A percentile compares a stretch with the other conserved stretches of the same genome.
Conservation (phyloP, 257 asterid genomes). For the Capsicum baccatum region DNA sequence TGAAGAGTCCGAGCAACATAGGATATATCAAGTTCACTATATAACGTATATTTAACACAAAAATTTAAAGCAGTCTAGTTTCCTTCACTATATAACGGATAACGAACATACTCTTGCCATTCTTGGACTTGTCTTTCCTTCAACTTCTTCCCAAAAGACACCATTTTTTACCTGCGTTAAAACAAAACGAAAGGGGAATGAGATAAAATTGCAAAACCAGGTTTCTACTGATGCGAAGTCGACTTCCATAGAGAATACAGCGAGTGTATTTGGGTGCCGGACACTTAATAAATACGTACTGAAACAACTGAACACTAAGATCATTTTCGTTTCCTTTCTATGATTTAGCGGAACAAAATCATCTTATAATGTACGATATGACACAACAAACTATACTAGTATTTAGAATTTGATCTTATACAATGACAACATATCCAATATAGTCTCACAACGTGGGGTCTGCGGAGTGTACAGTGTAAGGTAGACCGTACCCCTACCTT, state of each 20-base stretch:
- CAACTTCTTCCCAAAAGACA: slow-evolving; percentile 28
- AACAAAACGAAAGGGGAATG: neutral
- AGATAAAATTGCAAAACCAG: neutral
- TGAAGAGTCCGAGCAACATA: too few species aligned
- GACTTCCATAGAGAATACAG: neutral
- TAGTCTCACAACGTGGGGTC: too few species aligned
- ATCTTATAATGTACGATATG: too few species aligned
- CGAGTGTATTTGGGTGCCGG: neutral
- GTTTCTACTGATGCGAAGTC: neutral
- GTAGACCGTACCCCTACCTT: too few species aligned
- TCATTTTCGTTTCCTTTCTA: too few species aligned
- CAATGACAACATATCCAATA: too few species aligned
- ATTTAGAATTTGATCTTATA: too few species aligned
- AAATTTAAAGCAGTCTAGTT: neutral
- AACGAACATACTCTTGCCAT: slow-evolving; percentile 18
- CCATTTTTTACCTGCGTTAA: slow-evolving; percentile 18
- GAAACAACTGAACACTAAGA: too few species aligned
- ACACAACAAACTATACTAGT: too few species aligned
- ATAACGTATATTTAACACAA: too few species aligned
- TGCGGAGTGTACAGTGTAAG: too few species aligned
- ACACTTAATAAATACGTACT: neutral
- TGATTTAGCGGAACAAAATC: too few species aligned
- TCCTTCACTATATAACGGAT: neutral
- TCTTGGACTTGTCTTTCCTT: slow-evolving; percentile 28
- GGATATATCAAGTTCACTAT: neutral